Conservation (phyloP, 2,329 filamentous ascomycete genomes). For the Aspergillus uvarum region DNA sequence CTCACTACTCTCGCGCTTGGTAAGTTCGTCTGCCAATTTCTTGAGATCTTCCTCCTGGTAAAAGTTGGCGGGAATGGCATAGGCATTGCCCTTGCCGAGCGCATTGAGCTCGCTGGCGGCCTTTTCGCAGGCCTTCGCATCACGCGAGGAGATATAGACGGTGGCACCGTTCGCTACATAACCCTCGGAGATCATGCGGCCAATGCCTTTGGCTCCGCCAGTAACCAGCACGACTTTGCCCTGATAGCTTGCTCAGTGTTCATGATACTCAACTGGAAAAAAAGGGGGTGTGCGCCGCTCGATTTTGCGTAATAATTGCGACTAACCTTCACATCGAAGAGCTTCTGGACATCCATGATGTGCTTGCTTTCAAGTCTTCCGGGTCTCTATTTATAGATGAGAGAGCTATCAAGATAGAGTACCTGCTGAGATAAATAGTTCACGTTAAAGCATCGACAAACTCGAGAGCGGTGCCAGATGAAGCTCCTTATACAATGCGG, state of each 20-base stretch:
- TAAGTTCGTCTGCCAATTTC: constrained; percentile 49
- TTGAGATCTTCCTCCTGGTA: constrained; percentile 54
- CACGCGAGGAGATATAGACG: constrained; percentile 56
- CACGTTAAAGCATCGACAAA: not conserved
- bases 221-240: constrained; percentile 52
- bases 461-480: not conserved
- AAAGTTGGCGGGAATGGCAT: constrained; percentile 53
- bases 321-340: constrained; percentile 62
- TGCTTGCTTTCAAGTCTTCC: not conserved
- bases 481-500: constrained; percentile 3
- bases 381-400: not conserved
- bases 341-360: constrained; percentile 54
- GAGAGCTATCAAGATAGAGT: not conserved
- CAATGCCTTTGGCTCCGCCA: constrained; percentile 53
- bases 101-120: constrained; percentile 50
- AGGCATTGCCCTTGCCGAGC: constrained; percentile 52
- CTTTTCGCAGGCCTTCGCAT: constrained; percentile 51
- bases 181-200: constrained; percentile 57
- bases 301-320: not conserved
- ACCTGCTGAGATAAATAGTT: not conserved
- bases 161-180: constrained; percentile 54
- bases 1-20: constrained; percentile 54
- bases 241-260: constrained; percentile 40
- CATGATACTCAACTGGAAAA: not conserved
- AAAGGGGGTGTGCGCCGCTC: not conserved